phyloP scores from a whole-genome alignment of 768 basidiomycete species.

The Rossbeevera mucosa region DNA sequence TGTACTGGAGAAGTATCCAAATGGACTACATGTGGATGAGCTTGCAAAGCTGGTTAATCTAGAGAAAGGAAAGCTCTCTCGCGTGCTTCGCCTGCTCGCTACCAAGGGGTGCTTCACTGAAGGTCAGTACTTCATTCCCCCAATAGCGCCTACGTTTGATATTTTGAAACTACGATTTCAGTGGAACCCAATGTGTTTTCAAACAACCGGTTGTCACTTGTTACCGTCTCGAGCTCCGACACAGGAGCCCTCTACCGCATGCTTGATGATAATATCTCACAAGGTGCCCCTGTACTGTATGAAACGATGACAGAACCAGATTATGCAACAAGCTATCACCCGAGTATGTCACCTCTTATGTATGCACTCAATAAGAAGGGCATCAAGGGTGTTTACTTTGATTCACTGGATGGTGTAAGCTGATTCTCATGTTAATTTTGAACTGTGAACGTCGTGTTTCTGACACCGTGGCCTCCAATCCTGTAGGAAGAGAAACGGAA shows the following conservation, averaged over 20 bases:
- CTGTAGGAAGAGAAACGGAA: constrained; percentile 13
- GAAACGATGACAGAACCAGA: constrained; percentile 24
- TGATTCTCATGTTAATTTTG: background rate
- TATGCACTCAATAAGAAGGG: constrained; percentile 18
- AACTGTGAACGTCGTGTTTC: background rate
- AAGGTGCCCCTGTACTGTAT: constrained; percentile 17
- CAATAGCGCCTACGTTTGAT: background rate
- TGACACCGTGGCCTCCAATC: background rate
- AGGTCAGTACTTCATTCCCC: background rate
- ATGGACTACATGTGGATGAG: constrained; percentile 26
- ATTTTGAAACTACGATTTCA: background rate
- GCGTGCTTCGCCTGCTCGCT: constrained; percentile 29
- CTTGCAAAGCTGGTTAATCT: constrained; percentile 21
- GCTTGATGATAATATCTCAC: constrained; percentile 7
- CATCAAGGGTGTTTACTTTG: constrained; percentile 17
- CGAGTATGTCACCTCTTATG: constrained; percentile 20
- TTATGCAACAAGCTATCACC: constrained; percentile 20
- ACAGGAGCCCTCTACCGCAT: constrained; percentile 9
- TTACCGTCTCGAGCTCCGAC: constrained; percentile 14
- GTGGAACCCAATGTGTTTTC: constrained; percentile 27
- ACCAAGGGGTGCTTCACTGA: constrained; percentile 19
- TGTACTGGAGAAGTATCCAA: constrained; percentile 18
- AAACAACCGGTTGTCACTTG: constrained; percentile 32
- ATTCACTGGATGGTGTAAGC: constrained; percentile 21
- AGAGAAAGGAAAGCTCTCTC: constrained; percentile 27